A percentile compares a stretch with the other conserved stretches of the same genome.
phyloP scores from a whole-genome alignment of 805 yeast species.

The Naumovozyma dairenensis region DNA sequence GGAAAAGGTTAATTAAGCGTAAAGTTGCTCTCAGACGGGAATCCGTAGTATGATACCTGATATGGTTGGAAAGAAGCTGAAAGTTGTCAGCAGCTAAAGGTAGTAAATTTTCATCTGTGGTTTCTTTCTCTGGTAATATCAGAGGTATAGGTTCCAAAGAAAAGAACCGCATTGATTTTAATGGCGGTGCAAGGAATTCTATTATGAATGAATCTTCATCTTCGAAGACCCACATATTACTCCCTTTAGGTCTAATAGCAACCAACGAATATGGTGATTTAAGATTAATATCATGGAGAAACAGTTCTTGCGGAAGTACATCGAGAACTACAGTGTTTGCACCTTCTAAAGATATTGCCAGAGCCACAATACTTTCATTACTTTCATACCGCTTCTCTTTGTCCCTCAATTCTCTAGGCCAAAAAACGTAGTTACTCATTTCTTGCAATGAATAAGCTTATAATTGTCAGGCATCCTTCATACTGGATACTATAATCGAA shows the following conservation, averaged over 20 bases:
- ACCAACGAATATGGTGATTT: constrained; percentile 11
- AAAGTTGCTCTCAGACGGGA: constrained; percentile 10
- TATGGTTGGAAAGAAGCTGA: constrained; percentile 7
- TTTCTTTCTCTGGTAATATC: constrained; percentile 33
- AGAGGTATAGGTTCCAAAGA: constrained; percentile 65
- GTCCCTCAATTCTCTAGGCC: constrained; percentile 15
- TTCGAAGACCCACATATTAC: constrained; percentile 5
- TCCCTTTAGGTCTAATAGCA: constrained; percentile 2
- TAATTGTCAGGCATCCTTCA: too few relatives aligned
- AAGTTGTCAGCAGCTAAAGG: constrained; percentile 11
- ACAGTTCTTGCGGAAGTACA: constrained; percentile 4
- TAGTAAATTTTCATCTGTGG: constrained; percentile 13
- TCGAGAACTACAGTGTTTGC: constrained; percentile 20
- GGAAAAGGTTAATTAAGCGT: constrained; percentile 17
- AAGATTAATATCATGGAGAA: not conserved
- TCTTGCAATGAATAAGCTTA: too few relatives aligned
- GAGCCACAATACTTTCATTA: constrained; percentile 6
- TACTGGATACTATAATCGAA: too few relatives aligned
- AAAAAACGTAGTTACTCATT: constrained; percentile 17
- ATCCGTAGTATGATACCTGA: constrained; percentile 9
- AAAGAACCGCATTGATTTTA: constrained; percentile 62
- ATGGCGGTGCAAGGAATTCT: constrained; percentile 62
- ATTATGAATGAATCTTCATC: constrained; percentile 29
- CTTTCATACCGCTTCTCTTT: not conserved
- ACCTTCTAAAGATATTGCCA: constrained; percentile 11